Base-by-base conservation (phyloP, 257 asterid species). In the Ilex asprella region DNA sequence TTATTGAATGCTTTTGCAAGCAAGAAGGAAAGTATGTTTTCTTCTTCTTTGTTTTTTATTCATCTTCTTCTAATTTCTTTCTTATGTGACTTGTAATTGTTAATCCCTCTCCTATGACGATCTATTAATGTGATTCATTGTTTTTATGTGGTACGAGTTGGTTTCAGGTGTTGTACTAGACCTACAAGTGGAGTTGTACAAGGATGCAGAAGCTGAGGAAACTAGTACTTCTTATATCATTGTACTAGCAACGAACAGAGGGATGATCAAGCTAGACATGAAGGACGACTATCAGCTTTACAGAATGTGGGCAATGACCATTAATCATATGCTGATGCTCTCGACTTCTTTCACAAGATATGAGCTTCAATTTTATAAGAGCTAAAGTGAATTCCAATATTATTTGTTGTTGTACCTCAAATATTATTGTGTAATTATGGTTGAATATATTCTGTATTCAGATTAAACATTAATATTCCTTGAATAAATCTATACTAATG, bases 321-420 rank as follows among this genome's bases (percentile, higher is more conserved):
- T 90, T 65, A 81, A 85, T 73, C 95, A 85, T 65, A 84, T 90
- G 95, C 63, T 90, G 55, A 76, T 75, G 78, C 90, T 90, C 56
- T 87, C 90, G 32, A 63, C 87, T 65, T 79, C 93, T 16, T 75
- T 74, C 51, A 67, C 82, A 56, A 82, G 78, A 78, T 82, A 76
- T 57, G 82, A 84, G 61, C 78, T 77, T 55, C 88, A 89, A 63
- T 76, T 69, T 69, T 84, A 79, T 70, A 72, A 76, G 75, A 46
- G 52, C 49, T 84, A 70, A 82, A 65, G 62, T 50, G 60, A 16
- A 11, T 29, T 27, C 7, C 31, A 51, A 41, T 16, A 56, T 72
- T 54, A 52, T 49, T 62, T 61, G 46, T n/a, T 47, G 61, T 51
- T 35, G 44, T 46, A 58, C 66, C 49, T 55, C 53, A 54, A 65